phyloP scores from a whole-genome alignment of 2,329 filamentous ascomycete species.

The Sclerotinia nivalis region DNA sequence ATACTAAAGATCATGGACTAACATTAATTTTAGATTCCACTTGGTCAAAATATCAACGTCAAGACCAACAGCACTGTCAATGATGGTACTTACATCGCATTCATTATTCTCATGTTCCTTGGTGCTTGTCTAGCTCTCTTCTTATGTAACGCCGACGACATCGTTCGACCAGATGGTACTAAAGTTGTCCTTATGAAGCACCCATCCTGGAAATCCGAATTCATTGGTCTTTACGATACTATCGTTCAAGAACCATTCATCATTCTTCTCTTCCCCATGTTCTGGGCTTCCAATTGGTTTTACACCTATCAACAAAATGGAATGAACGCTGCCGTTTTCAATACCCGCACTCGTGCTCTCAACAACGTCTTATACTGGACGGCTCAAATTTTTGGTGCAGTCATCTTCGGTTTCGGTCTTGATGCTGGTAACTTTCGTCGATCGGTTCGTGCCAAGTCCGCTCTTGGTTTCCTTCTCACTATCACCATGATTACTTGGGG shows the following conservation, averaged over 20 bases:
- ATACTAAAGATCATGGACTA: neutral
- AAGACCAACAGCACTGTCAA: slow-evolving; percentile 53
- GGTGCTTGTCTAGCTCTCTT: slow-evolving; percentile 70
- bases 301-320: slow-evolving; percentile 78
- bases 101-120: slow-evolving; percentile 77
- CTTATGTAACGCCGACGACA: slow-evolving; percentile 69
- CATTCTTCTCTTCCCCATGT: slow-evolving; percentile 77
- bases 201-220: slow-evolving; percentile 79
- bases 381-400: slow-evolving; percentile 75
- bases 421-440: slow-evolving; percentile 63
- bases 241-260: slow-evolving; percentile 71
- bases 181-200: slow-evolving; percentile 87
- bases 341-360: slow-evolving; percentile 71
- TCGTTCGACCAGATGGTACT: slow-evolving; percentile 76
- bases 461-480: slow-evolving; percentile 61
- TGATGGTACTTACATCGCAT: slow-evolving; percentile 85
- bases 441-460: slow-evolving; percentile 64
- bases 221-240: slow-evolving; percentile 74
- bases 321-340: slow-evolving; percentile 70
- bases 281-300: slow-evolving; percentile 78
- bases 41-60: slow-evolving; percentile 69
- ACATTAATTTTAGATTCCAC: slow-evolving; percentile 56
- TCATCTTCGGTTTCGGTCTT: slow-evolving; percentile 69
- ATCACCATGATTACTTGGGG: slow-evolving; percentile 81
- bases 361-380: slow-evolving; percentile 80